Evolutionary conservation across 768 basidiomycete genomes (phyloP).

Genomic region (Rhodotorula toruloides): DNA sequence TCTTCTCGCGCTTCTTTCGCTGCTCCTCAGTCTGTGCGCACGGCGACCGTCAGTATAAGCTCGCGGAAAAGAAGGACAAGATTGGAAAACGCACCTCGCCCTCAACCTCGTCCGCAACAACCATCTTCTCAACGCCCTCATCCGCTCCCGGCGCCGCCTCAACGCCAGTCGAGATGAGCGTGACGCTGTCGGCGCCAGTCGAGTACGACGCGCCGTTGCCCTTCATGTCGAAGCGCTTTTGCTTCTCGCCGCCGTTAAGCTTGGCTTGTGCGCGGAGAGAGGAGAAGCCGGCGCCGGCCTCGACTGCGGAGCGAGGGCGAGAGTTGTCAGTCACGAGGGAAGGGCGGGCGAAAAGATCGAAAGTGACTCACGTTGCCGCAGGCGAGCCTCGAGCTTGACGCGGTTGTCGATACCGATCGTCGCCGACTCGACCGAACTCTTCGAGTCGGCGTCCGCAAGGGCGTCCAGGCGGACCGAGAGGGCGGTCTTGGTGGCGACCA

Average conservation of each 20-base stretch:
- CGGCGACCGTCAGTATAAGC: not conserved
- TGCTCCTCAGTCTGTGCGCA: constrained; percentile 25
- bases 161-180: constrained; percentile 71
- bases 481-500: constrained; percentile 97
- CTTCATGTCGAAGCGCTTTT: constrained; percentile 72
- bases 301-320: constrained; percentile 50
- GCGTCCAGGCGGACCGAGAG: constrained; percentile 97
- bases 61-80: too few species aligned
- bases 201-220: constrained; percentile 77
- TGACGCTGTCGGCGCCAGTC: constrained; percentile 64
- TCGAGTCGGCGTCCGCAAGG: constrained; percentile 82
- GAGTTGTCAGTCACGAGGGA: not conserved
- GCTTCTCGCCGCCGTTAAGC: constrained; percentile 59
- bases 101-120: constrained; percentile 2
- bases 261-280: constrained; percentile 54
- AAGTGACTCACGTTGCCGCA: constrained; percentile 55
- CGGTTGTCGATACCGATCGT: constrained; percentile 90
- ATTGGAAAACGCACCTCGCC: too few species aligned
- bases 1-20: constrained; percentile 36
- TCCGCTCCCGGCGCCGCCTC: constrained; percentile 50
- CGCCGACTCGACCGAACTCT: constrained; percentile 66
- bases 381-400: constrained; percentile 86
- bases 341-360: not conserved
- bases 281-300: constrained; percentile 69
- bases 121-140: constrained; percentile 22